Base-by-base conservation (phyloP, 768 basidiomycete species). In the Leccinum arenicola region DNA sequence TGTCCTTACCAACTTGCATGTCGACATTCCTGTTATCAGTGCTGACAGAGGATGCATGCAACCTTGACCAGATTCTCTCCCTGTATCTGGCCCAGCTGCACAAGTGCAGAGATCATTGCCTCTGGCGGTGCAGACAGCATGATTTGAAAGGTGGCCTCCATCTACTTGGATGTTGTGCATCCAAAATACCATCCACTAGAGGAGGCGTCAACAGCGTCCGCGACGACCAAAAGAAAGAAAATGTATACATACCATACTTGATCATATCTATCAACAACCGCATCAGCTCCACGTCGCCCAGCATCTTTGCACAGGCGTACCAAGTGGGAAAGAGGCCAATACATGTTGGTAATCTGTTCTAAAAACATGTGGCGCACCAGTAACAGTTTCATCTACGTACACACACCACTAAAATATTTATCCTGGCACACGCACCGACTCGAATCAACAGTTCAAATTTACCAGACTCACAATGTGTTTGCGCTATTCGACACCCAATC, bases 401-500 rank as follows among this genome's bases (percentile, higher is more conserved):
- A n/a, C n/a, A n/a, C n/a, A n/a, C n/a, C n/a, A n/a, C n/a, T n/a
- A n/a, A n/a, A n/a, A n/a, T n/a, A n/a, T n/a, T n/a, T n/a, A n/a
- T n/a, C n/a, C n/a, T n/a, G n/a, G n/a, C n/a, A n/a, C n/a, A n/a
- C n/a, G 48, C 57, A 94, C 93, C 88, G 9, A 31, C 29, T 31
- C 29, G 83, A 68, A 95, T 83, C 11, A 93, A 93, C 81, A 93
- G 83, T 57, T 95, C 93, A 66, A 87, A 89, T 68, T 95, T 92
- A 0, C 84, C 85, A 3, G 88, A 84, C 14, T 25, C 23, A 25
- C 23, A 25, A 25, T 25, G 23, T 25, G 90, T 89, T 60, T 89
- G 84, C 0, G 94, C 96, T 56, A 99, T 98, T 31, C 88, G 84
- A 71, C 84, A 89, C 4, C 94, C 96, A 54, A 99, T 89, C 81